Evolutionary conservation across 805 yeast species (phyloP), one percentile per base, ranked within the genome.

Genomic region (Trichomonascus vanleenenianus): DNA sequence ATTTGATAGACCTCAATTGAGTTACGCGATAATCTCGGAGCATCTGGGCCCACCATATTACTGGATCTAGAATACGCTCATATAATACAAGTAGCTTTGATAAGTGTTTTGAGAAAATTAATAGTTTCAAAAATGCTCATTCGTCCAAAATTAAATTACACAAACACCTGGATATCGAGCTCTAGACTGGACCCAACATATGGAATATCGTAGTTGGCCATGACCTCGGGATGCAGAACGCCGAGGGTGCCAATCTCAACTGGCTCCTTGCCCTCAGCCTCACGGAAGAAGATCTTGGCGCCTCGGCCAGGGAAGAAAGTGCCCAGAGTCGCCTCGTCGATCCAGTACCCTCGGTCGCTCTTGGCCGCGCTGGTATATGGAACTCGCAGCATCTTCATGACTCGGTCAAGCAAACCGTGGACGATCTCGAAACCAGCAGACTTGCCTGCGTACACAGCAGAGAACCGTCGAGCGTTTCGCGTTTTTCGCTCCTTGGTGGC

Each of bases 241-340:
- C 99, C 99, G 55, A 93, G 72, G 40, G 79, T 70, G 54, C 99
- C 99, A 58, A 89, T 53, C 9, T 59, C 58, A 31, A 46, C 43
- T 12, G 61, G 52, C 48, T 52, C 52, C 39, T 49, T 45, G 22
- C 58, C 57, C 47, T 76, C 77, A 48, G 68, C 74, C 47, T 73
- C 68, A 72, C 94, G 79, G 69, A 80, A 85, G 68, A 74, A 77
- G 52, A 93, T 75, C 60, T 78, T 81, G 43, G 98, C 98, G 51
- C 96, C 97, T 72, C 98, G 83, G 36, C 97, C 98, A 34, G 96
- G 95, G 84, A 93, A 93, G 69, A 75, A 91, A 35, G 61, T 55
- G 15, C 34, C 31, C 49, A 89, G 83, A 42, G 79, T 74, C 61
- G 52, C 50, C 53, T 65, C 66, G 30, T 58, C 56, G 44, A 69